Evolutionary conservation across 352 stramenopile species (phyloP).

Genomic region (Elongisporangium senticosum): DNA sequence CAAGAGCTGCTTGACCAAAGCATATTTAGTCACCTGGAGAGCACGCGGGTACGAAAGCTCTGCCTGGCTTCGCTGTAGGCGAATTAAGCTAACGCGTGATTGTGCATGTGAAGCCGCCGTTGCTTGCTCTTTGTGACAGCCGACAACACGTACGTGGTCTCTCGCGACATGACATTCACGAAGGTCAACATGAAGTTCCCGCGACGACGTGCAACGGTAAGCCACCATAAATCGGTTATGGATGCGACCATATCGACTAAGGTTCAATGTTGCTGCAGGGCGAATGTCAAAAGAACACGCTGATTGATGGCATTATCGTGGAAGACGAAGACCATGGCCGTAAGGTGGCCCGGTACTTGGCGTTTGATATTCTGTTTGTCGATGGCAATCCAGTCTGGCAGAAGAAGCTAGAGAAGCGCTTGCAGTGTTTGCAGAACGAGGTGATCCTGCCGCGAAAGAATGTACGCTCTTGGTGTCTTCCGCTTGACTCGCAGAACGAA

Average conservation of each 20-base stretch:
- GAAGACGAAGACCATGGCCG: slow-evolving; percentile 75
- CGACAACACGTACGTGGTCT: slow-evolving; percentile 73
- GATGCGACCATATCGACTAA: too few relatives aligned
- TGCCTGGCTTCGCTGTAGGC: background rate
- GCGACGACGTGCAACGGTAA: slow-evolving; percentile 59
- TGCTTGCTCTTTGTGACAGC: slow-evolving; percentile 73
- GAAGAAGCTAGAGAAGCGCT: slow-evolving; percentile 82
- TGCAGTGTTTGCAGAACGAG: slow-evolving; percentile 87
- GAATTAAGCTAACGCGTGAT: slow-evolving; percentile 5
- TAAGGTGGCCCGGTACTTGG: slow-evolving; percentile 72
- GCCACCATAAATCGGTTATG: slow-evolving; percentile 2
- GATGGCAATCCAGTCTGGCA: slow-evolving; percentile 79
- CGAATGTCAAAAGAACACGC: slow-evolving; percentile 67
- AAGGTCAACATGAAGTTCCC: slow-evolving; percentile 88
- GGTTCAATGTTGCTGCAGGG: slow-evolving; percentile 22
- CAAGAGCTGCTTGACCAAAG: slow-evolving; percentile 67
- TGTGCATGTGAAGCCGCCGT: slow-evolving; percentile 37
- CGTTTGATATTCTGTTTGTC: slow-evolving; percentile 81
- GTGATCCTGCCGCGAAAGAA: slow-evolving; percentile 84
- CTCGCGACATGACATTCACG: slow-evolving; percentile 76
- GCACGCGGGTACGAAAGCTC: slow-evolving; percentile 54
- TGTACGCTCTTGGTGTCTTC: too few relatives aligned
- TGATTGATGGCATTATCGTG: slow-evolving; percentile 85
- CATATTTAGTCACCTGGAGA: slow-evolving; percentile 83
- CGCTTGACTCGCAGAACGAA: background rate